phyloP scores from a whole-genome alignment of 371 early-diverging fungal genomes.

The Lichtheimia ornata region DNA sequence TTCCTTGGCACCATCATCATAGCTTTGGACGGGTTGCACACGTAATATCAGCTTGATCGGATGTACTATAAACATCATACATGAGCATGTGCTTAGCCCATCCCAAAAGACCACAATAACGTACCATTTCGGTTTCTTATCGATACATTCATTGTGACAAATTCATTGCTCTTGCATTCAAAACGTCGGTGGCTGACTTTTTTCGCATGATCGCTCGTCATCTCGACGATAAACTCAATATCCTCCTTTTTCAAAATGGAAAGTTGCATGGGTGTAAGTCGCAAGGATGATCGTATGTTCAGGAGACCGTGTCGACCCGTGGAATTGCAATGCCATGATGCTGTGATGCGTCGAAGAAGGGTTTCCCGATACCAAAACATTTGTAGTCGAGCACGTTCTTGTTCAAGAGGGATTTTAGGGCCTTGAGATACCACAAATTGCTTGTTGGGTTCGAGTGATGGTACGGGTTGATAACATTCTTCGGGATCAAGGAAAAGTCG shows the following conservation, averaged over 20 bases:
- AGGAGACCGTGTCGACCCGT: conserved; percentile 54
- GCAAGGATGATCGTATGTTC: conserved; percentile 51
- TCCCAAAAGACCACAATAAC: neutral
- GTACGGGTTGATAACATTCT: conserved; percentile 58
- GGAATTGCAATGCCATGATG: conserved; percentile 47
- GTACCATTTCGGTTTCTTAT: conserved; percentile 54
- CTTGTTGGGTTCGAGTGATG: conserved; percentile 69
- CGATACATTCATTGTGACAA: conserved; percentile 50
- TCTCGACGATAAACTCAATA: conserved; percentile 51
- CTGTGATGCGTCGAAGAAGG: conserved; percentile 58
- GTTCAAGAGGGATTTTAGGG: conserved; percentile 38
- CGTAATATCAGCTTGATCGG: conserved; percentile 62
- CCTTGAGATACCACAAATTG: conserved; percentile 77
- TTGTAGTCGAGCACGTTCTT: conserved; percentile 57
- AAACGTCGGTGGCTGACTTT: conserved; percentile 42
- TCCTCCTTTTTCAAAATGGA: conserved; percentile 60
- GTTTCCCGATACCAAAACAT: conserved; percentile 82
- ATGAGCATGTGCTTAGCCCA: neutral
- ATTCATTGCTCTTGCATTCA: conserved; percentile 51
- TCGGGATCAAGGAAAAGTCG: conserved; percentile 58
- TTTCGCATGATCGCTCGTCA: conserved; percentile 25
- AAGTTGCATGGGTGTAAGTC: conserved; percentile 53
- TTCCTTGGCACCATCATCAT: conserved; percentile 65
- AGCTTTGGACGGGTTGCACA: conserved; percentile 69
- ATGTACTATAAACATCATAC: conserved; percentile 23